Evolutionary conservation across 208 protist genomes (phyloP).

Genomic region (Trypanosoma vivax): DNA sequence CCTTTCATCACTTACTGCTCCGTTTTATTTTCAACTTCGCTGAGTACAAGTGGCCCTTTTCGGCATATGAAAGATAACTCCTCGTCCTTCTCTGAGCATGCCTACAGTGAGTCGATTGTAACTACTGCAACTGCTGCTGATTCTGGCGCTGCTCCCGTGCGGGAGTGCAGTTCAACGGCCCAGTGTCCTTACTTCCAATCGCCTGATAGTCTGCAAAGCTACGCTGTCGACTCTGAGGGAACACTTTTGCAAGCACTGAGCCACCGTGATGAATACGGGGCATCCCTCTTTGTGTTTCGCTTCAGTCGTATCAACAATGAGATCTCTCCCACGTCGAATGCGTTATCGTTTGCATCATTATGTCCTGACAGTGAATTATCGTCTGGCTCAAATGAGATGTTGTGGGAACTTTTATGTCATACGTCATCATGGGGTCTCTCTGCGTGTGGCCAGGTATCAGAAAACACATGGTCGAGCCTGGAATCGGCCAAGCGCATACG

Average conservation of each 20-base stretch:
- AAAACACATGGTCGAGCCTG: slow-evolving; percentile 24
- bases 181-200: too few relatives aligned
- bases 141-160: too few relatives aligned
- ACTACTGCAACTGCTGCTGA: too few relatives aligned
- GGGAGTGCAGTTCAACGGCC: too few relatives aligned
- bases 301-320: slow-evolving; percentile 15
- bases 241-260: slow-evolving; percentile 27
- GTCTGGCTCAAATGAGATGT: neutral
- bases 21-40: too few relatives aligned
- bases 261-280: slow-evolving; percentile 24
- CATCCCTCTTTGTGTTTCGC: slow-evolving; percentile 33
- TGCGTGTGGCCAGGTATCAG: slow-evolving; percentile 37
- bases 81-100: too few relatives aligned
- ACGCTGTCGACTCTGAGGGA: slow-evolving; percentile 35
- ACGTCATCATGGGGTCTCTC: slow-evolving; percentile 41
- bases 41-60: too few relatives aligned
- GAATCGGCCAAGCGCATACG: slow-evolving; percentile 16
- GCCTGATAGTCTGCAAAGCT: slow-evolving; percentile 24
- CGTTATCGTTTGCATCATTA: slow-evolving; percentile 8
- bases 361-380: neutral
- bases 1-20: too few relatives aligned
- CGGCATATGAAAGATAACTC: too few relatives aligned
- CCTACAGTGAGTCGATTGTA: too few relatives aligned
- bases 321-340: slow-evolving; percentile 9
- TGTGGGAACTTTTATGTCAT: slow-evolving; percentile 24